Evolutionary conservation across 164 flowering plant species (phyloP), one percentile per base, ranked within the genome.

Genomic region (Chimonanthus praecox): DNA sequence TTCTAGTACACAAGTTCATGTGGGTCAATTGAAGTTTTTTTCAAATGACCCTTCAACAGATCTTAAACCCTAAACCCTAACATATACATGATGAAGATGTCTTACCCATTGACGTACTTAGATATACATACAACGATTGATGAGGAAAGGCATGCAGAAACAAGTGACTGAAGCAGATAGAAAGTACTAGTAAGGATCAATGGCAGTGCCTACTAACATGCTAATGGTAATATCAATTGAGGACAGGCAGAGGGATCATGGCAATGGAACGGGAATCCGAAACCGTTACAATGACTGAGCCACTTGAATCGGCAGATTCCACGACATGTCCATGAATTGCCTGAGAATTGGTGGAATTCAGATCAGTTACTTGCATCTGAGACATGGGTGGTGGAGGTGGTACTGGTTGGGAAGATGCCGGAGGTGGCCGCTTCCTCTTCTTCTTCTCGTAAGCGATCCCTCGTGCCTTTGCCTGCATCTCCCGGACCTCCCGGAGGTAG

Each of bases 371-470:
- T 3, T 47, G 70, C 70, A 68, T 3, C 43, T 47, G 58, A 13
- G 70, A 47, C 5, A 60, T 44, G 50, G 65, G 44, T 9, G 73
- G 49, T 46, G 77, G 5, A 33, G 63, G 72, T 71, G 6, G 33
- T 70, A 65, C 50, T 60, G 68, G 70, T 73, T 66, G 70, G 7
- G 54, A 33, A 58, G 69, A 64, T 6, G 65, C 58, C 63, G 63
- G 62, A 33, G 69, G 71, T 1, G 76, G 73, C 65, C 85, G 71
- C 82, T 84, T 89, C 4, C 91, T 71, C 81, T 87, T 87, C 86
- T 89, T 89, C 84, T 89, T 89, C 85, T 89, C 89, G 70, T 89
- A 89, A 6, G 93, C 89, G 15, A 88, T 88, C 58, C 92, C 91
- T 44, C 91, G 71, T 1, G 91, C 91, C 71, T 85, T 88, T 2